These are phyloP conservation scores for Cladophialophora psammophila DNA, from an alignment of 2,329 filamentous ascomycete genomes.

Conservation along the genomic window DNA sequence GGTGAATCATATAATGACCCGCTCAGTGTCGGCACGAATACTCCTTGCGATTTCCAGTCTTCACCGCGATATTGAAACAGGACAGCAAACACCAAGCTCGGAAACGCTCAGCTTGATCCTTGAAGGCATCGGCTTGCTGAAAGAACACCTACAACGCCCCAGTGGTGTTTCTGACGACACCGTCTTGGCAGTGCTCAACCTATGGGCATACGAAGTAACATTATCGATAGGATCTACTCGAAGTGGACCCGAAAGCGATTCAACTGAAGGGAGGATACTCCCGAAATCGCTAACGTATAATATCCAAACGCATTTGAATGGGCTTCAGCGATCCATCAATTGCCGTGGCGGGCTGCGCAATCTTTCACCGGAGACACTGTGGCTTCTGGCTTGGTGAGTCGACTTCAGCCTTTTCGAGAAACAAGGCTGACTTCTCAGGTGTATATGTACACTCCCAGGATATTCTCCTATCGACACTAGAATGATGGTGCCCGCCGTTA, in stretches of 20 bases:
- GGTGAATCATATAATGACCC: constrained; percentile 17
- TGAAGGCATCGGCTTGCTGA: constrained; percentile 21
- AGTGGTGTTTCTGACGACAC: constrained; percentile 18
- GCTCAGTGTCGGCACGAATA: constrained; percentile 15
- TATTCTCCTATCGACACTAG: constrained; percentile 25
- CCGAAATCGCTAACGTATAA: constrained; percentile 9
- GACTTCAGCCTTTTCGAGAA: background rate
- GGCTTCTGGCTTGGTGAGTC: constrained; percentile 25
- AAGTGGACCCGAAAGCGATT: background rate
- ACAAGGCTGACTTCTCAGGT: constrained; percentile 15
- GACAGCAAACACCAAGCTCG: constrained; percentile 14
- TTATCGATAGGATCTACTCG: constrained; percentile 10
- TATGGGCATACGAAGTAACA: constrained; percentile 27
- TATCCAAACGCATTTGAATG: constrained; percentile 25
- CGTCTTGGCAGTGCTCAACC: constrained; percentile 19
- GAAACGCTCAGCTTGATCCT: constrained; percentile 20
- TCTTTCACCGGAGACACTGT: constrained; percentile 21
- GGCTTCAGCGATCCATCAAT: constrained; percentile 21
- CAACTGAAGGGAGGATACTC: background rate
- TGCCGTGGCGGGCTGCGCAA: constrained; percentile 17
- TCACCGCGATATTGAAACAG: constrained; percentile 16
- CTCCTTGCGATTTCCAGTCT: constrained; percentile 24
- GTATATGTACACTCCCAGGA: constrained; percentile 25
- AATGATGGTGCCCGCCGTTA: constrained; percentile 9
- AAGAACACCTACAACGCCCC: constrained; percentile 20